Percentiles rank a stretch among this genome's conserved stretches.
Evolutionary conservation across 2,329 filamentous ascomycete genomes (phyloP).

Genomic region (Orbilia javanica): DNA sequence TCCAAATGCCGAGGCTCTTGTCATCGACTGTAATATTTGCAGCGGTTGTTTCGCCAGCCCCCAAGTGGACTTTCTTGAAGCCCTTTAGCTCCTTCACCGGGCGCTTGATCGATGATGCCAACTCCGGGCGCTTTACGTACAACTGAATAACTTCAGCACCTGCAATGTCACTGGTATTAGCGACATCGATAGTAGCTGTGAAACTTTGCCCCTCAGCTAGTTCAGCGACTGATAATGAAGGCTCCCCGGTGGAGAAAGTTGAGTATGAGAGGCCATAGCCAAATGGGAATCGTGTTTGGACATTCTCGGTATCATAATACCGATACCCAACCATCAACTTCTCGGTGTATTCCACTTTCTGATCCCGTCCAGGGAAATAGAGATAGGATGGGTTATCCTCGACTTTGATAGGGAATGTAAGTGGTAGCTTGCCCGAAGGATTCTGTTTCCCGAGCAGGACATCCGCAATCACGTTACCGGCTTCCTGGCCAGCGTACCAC

Average conservation of each 20-base stretch:
- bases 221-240: slow-evolving; percentile 69
- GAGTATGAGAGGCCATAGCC: slow-evolving; percentile 77
- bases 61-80: slow-evolving; percentile 73
- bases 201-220: slow-evolving; percentile 70
- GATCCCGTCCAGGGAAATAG: slow-evolving; percentile 79
- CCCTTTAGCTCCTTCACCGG: slow-evolving; percentile 76
- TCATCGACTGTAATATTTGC: slow-evolving; percentile 37
- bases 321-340: slow-evolving; percentile 80
- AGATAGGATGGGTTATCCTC: slow-evolving; percentile 78
- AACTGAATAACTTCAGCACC: slow-evolving; percentile 76
- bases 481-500: slow-evolving; percentile 77
- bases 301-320: slow-evolving; percentile 74
- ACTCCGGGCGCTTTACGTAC: slow-evolving; percentile 70
- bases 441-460: slow-evolving; percentile 75
- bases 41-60: slow-evolving; percentile 31
- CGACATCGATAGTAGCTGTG: slow-evolving; percentile 68
- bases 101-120: slow-evolving; percentile 74
- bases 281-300: slow-evolving; percentile 75
- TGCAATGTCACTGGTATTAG: slow-evolving; percentile 71
- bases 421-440: slow-evolving; percentile 77
- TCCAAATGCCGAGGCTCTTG: slow-evolving; percentile 48
- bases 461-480: slow-evolving; percentile 77
- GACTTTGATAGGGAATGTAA: slow-evolving; percentile 75
- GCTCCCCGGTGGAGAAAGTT: slow-evolving; percentile 72
- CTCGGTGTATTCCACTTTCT: slow-evolving; percentile 77